A percentile compares a stretch with the other conserved stretches of the same genome.
phyloP scores from a whole-genome alignment of 768 basidiomycete species.

The Suillus placidus region DNA sequence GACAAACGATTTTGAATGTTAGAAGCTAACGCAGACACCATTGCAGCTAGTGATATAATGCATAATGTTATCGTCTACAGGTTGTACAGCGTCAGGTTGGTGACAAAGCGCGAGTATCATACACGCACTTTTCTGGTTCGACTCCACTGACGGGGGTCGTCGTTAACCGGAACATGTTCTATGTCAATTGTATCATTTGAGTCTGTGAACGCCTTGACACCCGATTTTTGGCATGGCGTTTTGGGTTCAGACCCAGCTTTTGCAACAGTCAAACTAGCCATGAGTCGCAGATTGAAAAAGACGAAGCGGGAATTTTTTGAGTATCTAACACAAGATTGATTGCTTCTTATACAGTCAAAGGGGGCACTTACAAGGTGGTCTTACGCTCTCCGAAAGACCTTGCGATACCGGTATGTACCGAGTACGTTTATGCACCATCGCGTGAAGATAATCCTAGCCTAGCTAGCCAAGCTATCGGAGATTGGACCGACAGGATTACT shows the following conservation, averaged over 20 bases:
- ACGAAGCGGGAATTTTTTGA: background rate
- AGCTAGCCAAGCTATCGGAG: background rate
- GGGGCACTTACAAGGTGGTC: background rate
- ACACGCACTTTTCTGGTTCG: constrained; percentile 51
- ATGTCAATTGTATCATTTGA: constrained; percentile 29
- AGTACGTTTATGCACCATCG: background rate
- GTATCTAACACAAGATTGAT: background rate
- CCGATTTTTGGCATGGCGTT: background rate
- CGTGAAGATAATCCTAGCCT: background rate
- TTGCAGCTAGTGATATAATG: constrained; percentile 29
- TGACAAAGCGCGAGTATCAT: background rate
- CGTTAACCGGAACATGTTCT: constrained; percentile 45
- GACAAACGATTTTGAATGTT: constrained; percentile 34
- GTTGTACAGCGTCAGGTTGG: background rate
- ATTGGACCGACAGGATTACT: background rate
- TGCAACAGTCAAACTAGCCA: background rate
- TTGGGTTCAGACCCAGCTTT: background rate
- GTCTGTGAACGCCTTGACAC: background rate
- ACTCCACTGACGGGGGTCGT: constrained; percentile 69
- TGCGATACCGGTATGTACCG: background rate
- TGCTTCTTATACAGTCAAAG: constrained; percentile 8
- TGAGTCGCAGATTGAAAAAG: background rate
- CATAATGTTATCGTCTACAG: constrained; percentile 27
- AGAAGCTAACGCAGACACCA: constrained; percentile 24
- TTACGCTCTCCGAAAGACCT: background rate